Conservation (phyloP, 129 eudicot genomes). For the Helianthus annuus region HanXRQr2.0-SUNRISE NC_035436.2:32361831-32362330, state of each 20-base stretch:
- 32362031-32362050: conserved; percentile 55
- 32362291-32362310: conserved; percentile 52
- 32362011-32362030: conserved; percentile 69
- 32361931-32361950: too few relatives aligned
- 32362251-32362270: conserved; percentile 9
- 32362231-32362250: conserved; percentile 49
- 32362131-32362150: conserved; percentile 47
- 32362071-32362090: conserved; percentile 37
- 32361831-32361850: too few relatives aligned
- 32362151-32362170: conserved; percentile 53
- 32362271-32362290: conserved; percentile 24
- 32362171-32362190: conserved; percentile 29
- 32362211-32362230: conserved; percentile 47
- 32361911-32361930: too few relatives aligned
- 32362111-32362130: conserved; percentile 18
- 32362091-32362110: conserved; percentile 46
- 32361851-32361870: too few relatives aligned
- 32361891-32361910: too few relatives aligned
- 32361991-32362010: conserved; percentile 40
- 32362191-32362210: conserved; percentile 27
- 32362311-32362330: conserved; percentile 38
- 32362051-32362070: conserved; percentile 31
- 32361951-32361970: too few relatives aligned
- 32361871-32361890: too few relatives aligned
- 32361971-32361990: conserved; percentile 32